These are phyloP conservation scores for Colletotrichum lindemuthianum DNA, from an alignment of 2,329 filamentous ascomycete genomes.

Conservation along the genomic window DNA sequence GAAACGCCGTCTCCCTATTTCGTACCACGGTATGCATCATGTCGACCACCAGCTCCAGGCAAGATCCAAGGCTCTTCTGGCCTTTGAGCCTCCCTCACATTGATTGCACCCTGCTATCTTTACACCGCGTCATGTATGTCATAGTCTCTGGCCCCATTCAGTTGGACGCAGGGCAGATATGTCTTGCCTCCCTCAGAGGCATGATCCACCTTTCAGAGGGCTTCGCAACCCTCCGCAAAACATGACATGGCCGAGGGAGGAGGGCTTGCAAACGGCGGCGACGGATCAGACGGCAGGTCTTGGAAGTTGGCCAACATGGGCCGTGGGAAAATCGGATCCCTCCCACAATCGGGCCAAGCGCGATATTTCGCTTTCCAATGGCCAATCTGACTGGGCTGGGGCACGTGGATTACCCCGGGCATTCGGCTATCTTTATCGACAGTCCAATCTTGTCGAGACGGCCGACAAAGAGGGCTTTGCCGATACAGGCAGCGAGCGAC, in stretches of 20 bases:
- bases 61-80: slow-evolving; percentile 8
- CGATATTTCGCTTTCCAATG: slow-evolving; percentile 31
- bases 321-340: slow-evolving; percentile 15
- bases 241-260: not conserved
- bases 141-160: slow-evolving; percentile 1
- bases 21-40: slow-evolving; percentile 30
- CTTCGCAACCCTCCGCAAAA: slow-evolving; percentile 14
- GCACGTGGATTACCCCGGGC: slow-evolving; percentile 32
- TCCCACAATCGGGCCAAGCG: slow-evolving; percentile 25
- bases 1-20: slow-evolving; percentile 22
- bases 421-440: slow-evolving; percentile 34
- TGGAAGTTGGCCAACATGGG: slow-evolving; percentile 30
- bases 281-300: slow-evolving; percentile 35
- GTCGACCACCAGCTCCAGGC: slow-evolving; percentile 7
- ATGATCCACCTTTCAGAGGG: slow-evolving; percentile 9
- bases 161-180: not conserved
- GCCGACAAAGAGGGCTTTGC: slow-evolving; percentile 18
- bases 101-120: slow-evolving; percentile 2
- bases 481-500: slow-evolving; percentile 2
- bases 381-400: slow-evolving; percentile 24
- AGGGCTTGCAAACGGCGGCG: slow-evolving; percentile 9
- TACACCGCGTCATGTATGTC: slow-evolving; percentile 2
- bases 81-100: slow-evolving; percentile 19
- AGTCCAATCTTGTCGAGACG: slow-evolving; percentile 28
- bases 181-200: slow-evolving; percentile 8